Conservation (phyloP, 441 rosid species). For the Pelargonium australe region DNA sequence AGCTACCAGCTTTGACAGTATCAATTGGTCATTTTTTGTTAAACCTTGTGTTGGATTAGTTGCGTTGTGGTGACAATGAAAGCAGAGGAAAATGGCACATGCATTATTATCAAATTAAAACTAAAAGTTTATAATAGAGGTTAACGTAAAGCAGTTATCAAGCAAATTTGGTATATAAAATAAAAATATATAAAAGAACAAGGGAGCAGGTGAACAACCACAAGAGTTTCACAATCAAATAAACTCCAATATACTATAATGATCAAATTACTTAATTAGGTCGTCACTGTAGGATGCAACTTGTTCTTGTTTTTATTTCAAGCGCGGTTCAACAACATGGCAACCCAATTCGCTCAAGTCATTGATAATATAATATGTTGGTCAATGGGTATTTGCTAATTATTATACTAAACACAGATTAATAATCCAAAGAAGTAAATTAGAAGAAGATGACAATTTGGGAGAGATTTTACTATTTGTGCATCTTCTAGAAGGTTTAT, state of each 20-base stretch:
- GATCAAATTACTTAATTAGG: conserved; percentile 14
- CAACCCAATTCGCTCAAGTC: conserved; percentile 9
- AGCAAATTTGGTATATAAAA: background rate
- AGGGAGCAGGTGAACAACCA: conserved; percentile 25
- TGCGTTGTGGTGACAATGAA: background rate
- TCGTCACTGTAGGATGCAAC: background rate
- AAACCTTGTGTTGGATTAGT: too few relatives aligned
- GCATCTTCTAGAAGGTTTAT: background rate
- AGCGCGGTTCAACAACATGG: conserved; percentile 26
- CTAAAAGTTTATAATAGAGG: conserved; percentile 6
- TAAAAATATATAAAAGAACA: background rate
- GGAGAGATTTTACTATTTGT: background rate
- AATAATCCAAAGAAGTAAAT: background rate
- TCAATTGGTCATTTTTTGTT: background rate
- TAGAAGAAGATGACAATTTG: background rate
- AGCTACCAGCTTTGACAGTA: background rate
- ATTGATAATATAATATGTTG: background rate
- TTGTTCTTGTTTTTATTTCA: conserved; percentile 10
- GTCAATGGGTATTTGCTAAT: background rate
- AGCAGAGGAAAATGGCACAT: background rate
- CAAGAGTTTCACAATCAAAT: conserved; percentile 13
- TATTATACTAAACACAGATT: background rate
- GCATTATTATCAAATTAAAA: background rate
- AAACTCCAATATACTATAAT: conserved; percentile 10
- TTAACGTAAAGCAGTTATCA: conserved; percentile 55